Evolutionary conservation across 116 monocot species (phyloP).

Genomic region (Papilionanthe hybrid): DNA sequence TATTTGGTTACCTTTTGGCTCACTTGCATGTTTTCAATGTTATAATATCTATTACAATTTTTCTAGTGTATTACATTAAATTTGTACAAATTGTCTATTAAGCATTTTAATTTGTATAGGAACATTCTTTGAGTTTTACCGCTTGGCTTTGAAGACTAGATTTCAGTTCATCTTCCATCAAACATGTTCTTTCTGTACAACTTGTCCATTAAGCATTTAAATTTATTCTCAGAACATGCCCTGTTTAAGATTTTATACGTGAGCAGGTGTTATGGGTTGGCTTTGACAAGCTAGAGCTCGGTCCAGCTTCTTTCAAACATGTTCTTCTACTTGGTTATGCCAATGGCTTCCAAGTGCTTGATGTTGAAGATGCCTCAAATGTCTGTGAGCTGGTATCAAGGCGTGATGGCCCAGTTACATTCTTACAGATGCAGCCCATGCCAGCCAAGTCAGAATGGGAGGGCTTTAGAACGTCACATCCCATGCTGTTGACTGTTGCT

Average conservation of each 20-base stretch:
- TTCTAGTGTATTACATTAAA: too few relatives aligned
- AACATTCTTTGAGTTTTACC: too few relatives aligned
- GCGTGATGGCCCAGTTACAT: slow-evolving; percentile 90
- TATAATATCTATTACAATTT: not conserved
- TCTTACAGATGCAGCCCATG: slow-evolving; percentile 84
- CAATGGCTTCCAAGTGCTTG: slow-evolving; percentile 97
- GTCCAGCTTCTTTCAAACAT: slow-evolving; percentile 65
- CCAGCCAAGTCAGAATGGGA: slow-evolving; percentile 54
- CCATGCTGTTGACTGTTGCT: slow-evolving; percentile 82
- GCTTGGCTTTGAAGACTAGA: too few relatives aligned
- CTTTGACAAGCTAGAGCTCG: slow-evolving; percentile 77
- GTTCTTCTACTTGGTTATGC: slow-evolving; percentile 84
- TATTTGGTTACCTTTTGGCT: not conserved
- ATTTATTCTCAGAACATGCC: not conserved
- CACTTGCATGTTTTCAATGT: not conserved
- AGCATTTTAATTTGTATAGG: too few relatives aligned
- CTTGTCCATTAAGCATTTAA: not conserved
- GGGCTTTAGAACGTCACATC: slow-evolving; percentile 84
- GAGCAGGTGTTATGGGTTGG: slow-evolving; percentile 86
- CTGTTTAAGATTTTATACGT: not conserved
- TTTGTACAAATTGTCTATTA: too few relatives aligned
- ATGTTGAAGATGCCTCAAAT: slow-evolving; percentile 93
- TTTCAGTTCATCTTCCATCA: not conserved
- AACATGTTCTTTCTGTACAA: not conserved
- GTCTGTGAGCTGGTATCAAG: slow-evolving; percentile 95